Evolutionary conservation across 352 stramenopile genomes (phyloP).

Genomic region (Globisporangium lucens): DNA sequence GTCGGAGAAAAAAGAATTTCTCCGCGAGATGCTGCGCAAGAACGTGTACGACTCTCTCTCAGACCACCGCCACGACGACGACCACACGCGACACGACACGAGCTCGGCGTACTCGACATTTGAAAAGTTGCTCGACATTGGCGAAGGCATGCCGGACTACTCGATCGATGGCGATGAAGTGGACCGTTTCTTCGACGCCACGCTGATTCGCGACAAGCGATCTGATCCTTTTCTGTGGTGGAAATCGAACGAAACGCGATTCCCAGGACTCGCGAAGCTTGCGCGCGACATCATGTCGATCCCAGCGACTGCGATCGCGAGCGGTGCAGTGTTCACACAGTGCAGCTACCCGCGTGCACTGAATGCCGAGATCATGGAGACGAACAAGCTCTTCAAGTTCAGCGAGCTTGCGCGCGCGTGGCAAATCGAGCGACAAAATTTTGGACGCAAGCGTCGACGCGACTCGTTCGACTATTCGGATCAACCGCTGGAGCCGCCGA

Average conservation of each 20-base stretch:
- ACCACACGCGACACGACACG: conserved; percentile 48
- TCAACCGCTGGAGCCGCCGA: conserved; percentile 43
- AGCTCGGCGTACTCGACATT: conserved; percentile 78
- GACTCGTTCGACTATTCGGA: conserved; percentile 81
- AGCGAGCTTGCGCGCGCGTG: conserved; percentile 66
- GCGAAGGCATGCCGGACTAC: conserved; percentile 74
- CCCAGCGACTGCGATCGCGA: conserved; percentile 61
- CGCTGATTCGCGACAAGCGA: conserved; percentile 74
- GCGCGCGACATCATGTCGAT: conserved; percentile 76
- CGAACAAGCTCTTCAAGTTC: conserved; percentile 77
- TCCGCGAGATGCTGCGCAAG: conserved; percentile 73
- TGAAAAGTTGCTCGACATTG: conserved; percentile 79
- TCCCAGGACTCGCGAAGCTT: conserved; percentile 66
- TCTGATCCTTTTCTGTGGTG: conserved; percentile 81
- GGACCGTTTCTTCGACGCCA: conserved; percentile 81
- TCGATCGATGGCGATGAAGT: conserved; percentile 76
- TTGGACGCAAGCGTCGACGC: conserved; percentile 66
- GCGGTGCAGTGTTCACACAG: conserved; percentile 68
- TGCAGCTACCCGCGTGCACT: conserved; percentile 56
- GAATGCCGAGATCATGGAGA: conserved; percentile 55
- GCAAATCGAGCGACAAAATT: conserved; percentile 78
- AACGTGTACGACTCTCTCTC: conserved; percentile 63
- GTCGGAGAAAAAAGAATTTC: conserved; percentile 67
- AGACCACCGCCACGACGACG: conserved; percentile 46
- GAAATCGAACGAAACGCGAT: conserved; percentile 81